Base-by-base conservation (phyloP, 805 yeast genomes). In the Ogataea glucozyma region DNA sequence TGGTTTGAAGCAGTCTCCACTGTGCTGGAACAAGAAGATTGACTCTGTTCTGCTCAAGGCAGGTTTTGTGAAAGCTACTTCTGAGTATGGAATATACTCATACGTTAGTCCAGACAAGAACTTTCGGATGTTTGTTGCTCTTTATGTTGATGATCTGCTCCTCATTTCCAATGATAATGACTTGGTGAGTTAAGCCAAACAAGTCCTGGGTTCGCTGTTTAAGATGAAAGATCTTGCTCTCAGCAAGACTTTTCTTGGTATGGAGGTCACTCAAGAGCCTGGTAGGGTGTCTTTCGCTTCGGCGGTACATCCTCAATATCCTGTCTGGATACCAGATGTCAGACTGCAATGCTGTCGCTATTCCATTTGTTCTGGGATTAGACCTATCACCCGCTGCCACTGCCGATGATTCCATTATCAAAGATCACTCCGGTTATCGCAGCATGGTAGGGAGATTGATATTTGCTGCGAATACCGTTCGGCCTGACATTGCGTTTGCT, bases 381-480 rank as follows among this genome's bases (percentile, higher is more conserved):
- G 35, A 31, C n/a, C 9, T 31, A 7, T 30, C 29, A 12, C 21
- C 30, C 31, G 5, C 14, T 11, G 16, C 18, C 21, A 27, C 17
- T 19, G 27, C 27, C 12, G 29, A 13, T n/a, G 29, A 10, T 14
- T 37, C 36, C 10, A n/a, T 14, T 14, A 30, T 31, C 17, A 5
- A 22, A 8, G 22, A 38, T 30, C 31, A 23, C 19, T 22, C 42
- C 17, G 16, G 13, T n/a, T 31, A 22, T 39, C 42, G 42, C 42
- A 39, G 42, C 42, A 31, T 39, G 37, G 37, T 31, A 30, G 36
- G 42, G 35, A 39, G n/a, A n/a, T n/a, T n/a, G n/a, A n/a, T n/a
- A n/a, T n/a, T n/a, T n/a, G n/a, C n/a, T n/a, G n/a, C n/a, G n/a
- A n/a, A n/a, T n/a, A n/a, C n/a, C n/a, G n/a, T n/a, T n/a, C n/a